Evolutionary conservation across 2,329 filamentous ascomycete genomes (phyloP).

Genomic region (Magnaporthiopsis incrustans): DNA sequence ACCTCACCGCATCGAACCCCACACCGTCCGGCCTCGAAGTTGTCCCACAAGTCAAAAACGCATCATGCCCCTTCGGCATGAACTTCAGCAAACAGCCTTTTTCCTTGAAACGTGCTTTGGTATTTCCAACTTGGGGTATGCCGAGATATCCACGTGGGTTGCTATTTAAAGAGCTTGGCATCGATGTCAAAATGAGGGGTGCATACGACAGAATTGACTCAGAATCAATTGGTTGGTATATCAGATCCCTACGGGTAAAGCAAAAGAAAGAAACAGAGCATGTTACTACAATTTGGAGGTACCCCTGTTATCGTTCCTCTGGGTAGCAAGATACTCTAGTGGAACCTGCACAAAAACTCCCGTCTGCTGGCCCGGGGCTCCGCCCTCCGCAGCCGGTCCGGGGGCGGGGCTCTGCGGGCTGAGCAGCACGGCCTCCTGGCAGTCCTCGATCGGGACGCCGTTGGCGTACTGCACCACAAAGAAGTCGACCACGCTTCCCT

Average conservation of each 20-base stretch:
- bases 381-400: background rate
- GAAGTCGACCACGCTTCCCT: slow-evolving; percentile 62
- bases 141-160: too few relatives aligned
- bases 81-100: background rate
- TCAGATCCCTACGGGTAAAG: too few relatives aligned
- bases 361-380: background rate
- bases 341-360: background rate
- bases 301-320: background rate
- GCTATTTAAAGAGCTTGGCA: background rate
- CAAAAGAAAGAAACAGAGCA: background rate
- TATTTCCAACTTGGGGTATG: background rate
- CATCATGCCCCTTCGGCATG: background rate
- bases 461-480: slow-evolving; percentile 86
- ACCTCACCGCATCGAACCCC: background rate
- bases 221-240: too few relatives aligned
- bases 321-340: background rate
- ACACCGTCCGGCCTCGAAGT: background rate
- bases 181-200: too few relatives aligned
- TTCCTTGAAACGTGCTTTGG: background rate
- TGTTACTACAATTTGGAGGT: background rate
- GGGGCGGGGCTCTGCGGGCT: background rate
- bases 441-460: slow-evolving; percentile 75
- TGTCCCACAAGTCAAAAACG: background rate
- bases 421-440: slow-evolving; percentile 60
- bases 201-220: too few relatives aligned